These are phyloP conservation scores for Cryptococcus sp. DNA, from an alignment of 1,284 basidiomycete species.

Conservation along the genomic window DNA sequence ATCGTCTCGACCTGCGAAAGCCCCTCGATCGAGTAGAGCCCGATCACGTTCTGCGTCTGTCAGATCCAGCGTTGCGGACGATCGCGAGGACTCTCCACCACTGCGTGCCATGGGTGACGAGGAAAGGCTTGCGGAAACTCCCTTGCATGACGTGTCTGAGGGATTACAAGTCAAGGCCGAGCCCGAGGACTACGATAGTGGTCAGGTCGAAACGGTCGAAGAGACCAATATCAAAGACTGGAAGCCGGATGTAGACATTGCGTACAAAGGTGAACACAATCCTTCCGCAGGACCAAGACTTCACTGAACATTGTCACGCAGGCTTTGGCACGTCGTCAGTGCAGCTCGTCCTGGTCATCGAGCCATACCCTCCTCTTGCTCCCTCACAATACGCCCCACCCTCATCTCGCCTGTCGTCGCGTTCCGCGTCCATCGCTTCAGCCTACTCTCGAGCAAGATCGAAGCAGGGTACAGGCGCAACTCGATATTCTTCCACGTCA, in stretches of 20 bases:
- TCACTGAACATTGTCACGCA: constrained; percentile 6
- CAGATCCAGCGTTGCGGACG: constrained; percentile 2
- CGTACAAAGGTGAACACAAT: constrained; percentile 38
- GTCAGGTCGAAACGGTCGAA: constrained; percentile 15
- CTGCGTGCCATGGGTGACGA: constrained; percentile 4
- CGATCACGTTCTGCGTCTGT: constrained; percentile 16
- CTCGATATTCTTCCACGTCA: constrained; percentile 39
- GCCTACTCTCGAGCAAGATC: constrained; percentile 37
- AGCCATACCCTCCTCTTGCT: constrained; percentile 48
- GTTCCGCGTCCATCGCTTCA: constrained; percentile 38
- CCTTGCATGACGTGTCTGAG: constrained; percentile 14
- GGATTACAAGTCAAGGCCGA: constrained; percentile 29
- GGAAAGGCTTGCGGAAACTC: not conserved
- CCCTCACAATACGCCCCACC: constrained; percentile 47
- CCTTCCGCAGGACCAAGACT: not conserved
- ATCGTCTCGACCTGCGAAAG: constrained; percentile 3
- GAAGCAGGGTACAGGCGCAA: constrained; percentile 21
- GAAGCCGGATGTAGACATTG: constrained; percentile 46
- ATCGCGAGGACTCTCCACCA: constrained; percentile 3
- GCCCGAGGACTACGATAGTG: constrained; percentile 14
- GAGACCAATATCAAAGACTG: constrained; percentile 48
- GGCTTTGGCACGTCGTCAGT: constrained; percentile 50
- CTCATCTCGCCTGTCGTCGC: constrained; percentile 44
- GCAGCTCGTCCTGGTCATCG: constrained; percentile 50
- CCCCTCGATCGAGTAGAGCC: constrained; percentile 11